phyloP scores from a whole-genome alignment of 192 early-diverging fungal species.

The Martensiomyces pterosporus region DNA sequence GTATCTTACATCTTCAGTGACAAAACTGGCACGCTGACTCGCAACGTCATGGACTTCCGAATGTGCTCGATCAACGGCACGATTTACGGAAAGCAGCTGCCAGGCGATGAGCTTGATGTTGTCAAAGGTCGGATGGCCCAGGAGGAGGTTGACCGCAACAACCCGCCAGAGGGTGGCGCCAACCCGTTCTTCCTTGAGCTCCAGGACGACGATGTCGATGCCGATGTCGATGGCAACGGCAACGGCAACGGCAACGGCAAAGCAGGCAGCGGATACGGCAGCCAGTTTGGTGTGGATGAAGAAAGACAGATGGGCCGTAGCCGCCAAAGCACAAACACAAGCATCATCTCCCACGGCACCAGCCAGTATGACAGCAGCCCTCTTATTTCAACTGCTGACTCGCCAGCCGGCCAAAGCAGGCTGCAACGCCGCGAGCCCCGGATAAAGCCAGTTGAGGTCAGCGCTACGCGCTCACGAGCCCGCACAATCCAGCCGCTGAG shows the following conservation, averaged over 20 bases:
- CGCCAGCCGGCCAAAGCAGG: slow-evolving; percentile 5
- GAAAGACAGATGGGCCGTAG: slow-evolving; percentile 4
- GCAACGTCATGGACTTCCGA: slow-evolving; percentile 95
- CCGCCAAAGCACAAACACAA: slow-evolving; percentile 28
- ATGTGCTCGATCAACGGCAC: slow-evolving; percentile 86
- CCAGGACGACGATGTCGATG: slow-evolving; percentile 38
- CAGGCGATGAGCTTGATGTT: slow-evolving; percentile 65
- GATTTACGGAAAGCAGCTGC: slow-evolving; percentile 76
- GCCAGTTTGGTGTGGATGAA: too few relatives aligned
- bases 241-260: slow-evolving; percentile 23
- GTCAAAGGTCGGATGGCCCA: slow-evolving; percentile 45
- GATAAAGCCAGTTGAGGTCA: slow-evolving; percentile 12
- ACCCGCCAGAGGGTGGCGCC: slow-evolving; percentile 39
- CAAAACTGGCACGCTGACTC: slow-evolving; percentile 95
- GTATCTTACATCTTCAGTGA: slow-evolving; percentile 96
- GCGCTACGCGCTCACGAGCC: slow-evolving; percentile 21
- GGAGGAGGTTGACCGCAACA: slow-evolving; percentile 55
- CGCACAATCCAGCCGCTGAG: slow-evolving; percentile 25
- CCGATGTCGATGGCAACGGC: too few relatives aligned
- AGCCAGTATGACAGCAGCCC: slow-evolving; percentile 45
- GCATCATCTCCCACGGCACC: slow-evolving; percentile 30
- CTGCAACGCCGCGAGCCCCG: not conserved
- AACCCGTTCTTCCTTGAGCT: slow-evolving; percentile 41
- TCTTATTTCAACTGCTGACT: slow-evolving; percentile 38
- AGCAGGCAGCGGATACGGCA: too few relatives aligned